These are phyloP conservation scores for Aspergillus ellipticus DNA, from an alignment of 495 filamentous ascomycete genomes.

Conservation along the genomic window DNA sequence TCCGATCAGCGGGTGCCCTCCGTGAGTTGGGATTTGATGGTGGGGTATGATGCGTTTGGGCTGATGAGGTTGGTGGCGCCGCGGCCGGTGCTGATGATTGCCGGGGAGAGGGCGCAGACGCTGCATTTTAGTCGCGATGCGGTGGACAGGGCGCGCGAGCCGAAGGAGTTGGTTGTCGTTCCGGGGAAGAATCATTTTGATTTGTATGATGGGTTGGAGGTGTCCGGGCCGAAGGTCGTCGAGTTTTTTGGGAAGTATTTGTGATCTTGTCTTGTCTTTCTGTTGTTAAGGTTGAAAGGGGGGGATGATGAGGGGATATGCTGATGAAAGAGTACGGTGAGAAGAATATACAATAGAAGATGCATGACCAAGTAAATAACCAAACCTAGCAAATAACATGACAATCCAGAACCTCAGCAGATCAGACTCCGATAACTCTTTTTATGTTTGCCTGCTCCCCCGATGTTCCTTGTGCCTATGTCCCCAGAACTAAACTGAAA, in stretches of 20 bases:
- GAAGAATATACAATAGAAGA: too few species aligned
- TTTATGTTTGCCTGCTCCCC: slow-evolving; percentile 26
- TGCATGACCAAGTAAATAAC: not conserved
- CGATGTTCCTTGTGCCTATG: slow-evolving; percentile 13
- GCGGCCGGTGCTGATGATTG: slow-evolving; percentile 38
- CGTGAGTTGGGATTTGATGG: slow-evolving; percentile 28
- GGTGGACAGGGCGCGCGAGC: slow-evolving; percentile 27
- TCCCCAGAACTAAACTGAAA: slow-evolving; percentile 11
- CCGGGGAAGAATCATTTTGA: slow-evolving; percentile 30
- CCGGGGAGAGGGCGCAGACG: slow-evolving; percentile 29
- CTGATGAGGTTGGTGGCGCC: slow-evolving; percentile 27
- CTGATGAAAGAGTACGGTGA: too few species aligned
- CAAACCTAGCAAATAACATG: slow-evolving; percentile 6
- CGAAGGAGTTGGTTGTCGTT: slow-evolving; percentile 37
- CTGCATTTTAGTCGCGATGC: slow-evolving; percentile 28
- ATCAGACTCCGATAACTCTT: slow-evolving; percentile 25
- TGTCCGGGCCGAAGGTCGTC: slow-evolving; percentile 26
- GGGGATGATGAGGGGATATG: too few species aligned
- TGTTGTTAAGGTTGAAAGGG: too few species aligned
- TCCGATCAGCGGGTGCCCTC: slow-evolving; percentile 10
- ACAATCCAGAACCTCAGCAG: slow-evolving; percentile 18
- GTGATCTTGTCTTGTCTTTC: too few species aligned
- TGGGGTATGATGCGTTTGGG: slow-evolving; percentile 28
- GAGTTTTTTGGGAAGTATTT: slow-evolving; percentile 28
- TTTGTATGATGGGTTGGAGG: slow-evolving; percentile 33